A percentile compares a stretch with the other conserved stretches of the same genome.
phyloP scores from a whole-genome alignment of 2,329 filamentous ascomycete species.

The Lasiodiplodia sp. region DNA sequence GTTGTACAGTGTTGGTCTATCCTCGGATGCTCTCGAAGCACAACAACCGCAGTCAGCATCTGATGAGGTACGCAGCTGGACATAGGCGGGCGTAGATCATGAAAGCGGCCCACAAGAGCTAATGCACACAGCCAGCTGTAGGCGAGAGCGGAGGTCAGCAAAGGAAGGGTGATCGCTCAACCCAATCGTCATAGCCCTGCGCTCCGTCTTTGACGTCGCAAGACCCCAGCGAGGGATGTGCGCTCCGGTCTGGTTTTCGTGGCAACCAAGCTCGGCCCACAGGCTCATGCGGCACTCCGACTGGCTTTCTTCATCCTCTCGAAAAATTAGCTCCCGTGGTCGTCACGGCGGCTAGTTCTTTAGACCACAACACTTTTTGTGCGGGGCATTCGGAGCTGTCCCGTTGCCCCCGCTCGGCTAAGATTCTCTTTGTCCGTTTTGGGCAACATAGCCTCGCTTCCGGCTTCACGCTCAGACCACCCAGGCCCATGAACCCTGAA shows the following conservation, averaged over 20 bases:
- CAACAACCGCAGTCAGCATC: background rate
- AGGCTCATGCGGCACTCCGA: background rate
- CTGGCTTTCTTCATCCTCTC: background rate
- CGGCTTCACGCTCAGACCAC: slow-evolving; percentile 19
- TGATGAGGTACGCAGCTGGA: background rate
- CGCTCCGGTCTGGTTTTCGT: background rate
- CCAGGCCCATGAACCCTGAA: slow-evolving; percentile 17
- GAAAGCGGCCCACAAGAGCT: background rate
- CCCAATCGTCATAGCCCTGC: background rate
- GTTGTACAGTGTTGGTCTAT: background rate
- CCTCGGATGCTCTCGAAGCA: background rate
- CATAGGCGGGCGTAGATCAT: background rate
- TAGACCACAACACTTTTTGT: background rate
- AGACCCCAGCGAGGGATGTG: background rate
- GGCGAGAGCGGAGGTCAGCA: background rate
- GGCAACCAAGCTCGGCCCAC: background rate
- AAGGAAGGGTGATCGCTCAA: background rate
- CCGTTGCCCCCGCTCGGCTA: background rate
- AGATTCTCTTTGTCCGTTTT: slow-evolving; percentile 10
- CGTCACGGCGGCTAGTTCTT: background rate
- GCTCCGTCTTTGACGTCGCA: background rate
- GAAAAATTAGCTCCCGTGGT: slow-evolving; percentile 2
- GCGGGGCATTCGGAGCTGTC: background rate
- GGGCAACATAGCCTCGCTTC: slow-evolving; percentile 19
- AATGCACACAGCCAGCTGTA: background rate